These are phyloP conservation scores for Chytriomyces hyalinus DNA, from an alignment of 192 early-diverging fungal species.

Conservation along the genomic window DNA sequence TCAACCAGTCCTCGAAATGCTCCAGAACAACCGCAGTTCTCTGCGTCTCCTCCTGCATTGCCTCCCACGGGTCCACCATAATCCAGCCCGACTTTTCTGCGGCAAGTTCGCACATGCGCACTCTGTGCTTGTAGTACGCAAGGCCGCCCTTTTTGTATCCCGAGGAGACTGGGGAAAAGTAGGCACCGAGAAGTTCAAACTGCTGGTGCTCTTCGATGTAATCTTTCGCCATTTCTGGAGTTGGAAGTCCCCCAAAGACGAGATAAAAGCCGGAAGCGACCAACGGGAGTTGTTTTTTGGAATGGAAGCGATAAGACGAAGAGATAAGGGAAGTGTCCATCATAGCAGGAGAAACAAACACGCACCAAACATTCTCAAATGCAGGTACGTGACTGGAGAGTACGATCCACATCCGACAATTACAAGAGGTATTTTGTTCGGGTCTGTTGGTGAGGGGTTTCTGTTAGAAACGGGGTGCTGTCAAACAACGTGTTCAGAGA, in stretches of 20 bases:
- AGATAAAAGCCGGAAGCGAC: neutral
- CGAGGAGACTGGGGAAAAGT: conserved; percentile 96
- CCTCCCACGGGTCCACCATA: conserved; percentile 97
- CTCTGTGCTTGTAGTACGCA: conserved; percentile 83
- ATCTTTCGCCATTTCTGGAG: conserved; percentile 92
- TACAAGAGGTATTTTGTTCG: conserved; percentile 77
- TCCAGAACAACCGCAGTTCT: conserved; percentile 89
- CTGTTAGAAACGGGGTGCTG: neutral
- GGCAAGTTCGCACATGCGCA: conserved; percentile 91
- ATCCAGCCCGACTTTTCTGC: conserved; percentile 81
- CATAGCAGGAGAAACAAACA: conserved; percentile 5
- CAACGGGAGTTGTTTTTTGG: neutral
- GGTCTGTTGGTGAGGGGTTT: conserved; percentile 9
- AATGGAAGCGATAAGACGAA: conserved; percentile 10
- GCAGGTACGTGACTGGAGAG: conserved; percentile 96
- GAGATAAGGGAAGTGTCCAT: neutral
- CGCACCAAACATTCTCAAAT: conserved; percentile 98
- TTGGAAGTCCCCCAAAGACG: too few relatives aligned
- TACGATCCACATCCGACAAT: conserved; percentile 96
- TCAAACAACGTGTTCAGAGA: neutral
- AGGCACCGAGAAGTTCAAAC: conserved; percentile 92
- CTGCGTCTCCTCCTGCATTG: conserved; percentile 76
- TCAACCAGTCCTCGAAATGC: conserved; percentile 92
- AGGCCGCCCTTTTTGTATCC: conserved; percentile 93
- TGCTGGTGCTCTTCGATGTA: conserved; percentile 71